Percentiles rank a stretch among this genome's conserved stretches.
phyloP scores from a whole-genome alignment of 2,329 filamentous ascomycete genomes.

The Cercospora sp. region DNA sequence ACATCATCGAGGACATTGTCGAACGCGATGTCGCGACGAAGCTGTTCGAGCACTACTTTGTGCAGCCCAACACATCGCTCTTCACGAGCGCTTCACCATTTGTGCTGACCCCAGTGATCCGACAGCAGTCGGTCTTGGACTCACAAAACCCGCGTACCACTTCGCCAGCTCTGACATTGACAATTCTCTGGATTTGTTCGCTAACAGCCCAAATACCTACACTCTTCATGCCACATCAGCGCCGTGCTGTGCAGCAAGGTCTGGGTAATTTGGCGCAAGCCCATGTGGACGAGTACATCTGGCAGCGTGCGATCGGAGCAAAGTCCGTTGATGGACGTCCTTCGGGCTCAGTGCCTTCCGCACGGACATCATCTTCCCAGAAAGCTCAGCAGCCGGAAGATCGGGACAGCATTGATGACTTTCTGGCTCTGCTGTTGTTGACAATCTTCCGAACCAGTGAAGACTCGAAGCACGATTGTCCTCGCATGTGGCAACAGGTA shows the following conservation, averaged over 20 bases:
- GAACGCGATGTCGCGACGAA: background rate
- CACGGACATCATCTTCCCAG: background rate
- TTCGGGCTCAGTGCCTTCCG: background rate
- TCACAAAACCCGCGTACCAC: background rate
- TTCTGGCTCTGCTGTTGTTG: background rate
- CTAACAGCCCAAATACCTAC: background rate
- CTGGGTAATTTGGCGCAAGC: background rate
- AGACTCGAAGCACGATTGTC: background rate
- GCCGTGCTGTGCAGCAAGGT: background rate
- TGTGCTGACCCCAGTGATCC: background rate
- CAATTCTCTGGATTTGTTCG: background rate
- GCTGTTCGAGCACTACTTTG: background rate
- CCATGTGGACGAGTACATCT: background rate
- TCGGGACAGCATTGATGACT: background rate
- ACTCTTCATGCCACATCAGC: background rate
- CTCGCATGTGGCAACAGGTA: background rate
- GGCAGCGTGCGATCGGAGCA: background rate
- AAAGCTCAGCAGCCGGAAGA: background rate
- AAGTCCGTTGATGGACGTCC: background rate
- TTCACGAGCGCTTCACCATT: background rate
- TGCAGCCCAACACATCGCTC: background rate
- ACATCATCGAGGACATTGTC: background rate
- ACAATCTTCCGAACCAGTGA: background rate
- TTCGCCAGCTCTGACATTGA: background rate
- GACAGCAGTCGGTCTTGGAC: background rate